Conservation (phyloP, 1,139 yeast species). For the Nadsonia starkeyi-henricii region DNA sequence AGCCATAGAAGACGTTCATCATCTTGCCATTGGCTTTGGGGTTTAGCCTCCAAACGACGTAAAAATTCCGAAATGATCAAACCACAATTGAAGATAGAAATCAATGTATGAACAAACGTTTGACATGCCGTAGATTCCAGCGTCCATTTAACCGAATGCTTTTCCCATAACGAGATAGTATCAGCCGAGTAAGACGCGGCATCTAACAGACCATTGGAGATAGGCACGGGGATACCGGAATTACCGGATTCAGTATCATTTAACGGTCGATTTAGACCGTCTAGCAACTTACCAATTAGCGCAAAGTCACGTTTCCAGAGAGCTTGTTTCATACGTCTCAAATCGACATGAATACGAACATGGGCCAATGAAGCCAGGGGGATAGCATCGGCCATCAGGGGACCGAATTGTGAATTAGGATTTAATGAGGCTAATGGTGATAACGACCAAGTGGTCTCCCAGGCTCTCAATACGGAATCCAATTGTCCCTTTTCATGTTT, state of each 20-base stretch:
- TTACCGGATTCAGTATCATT: slow-evolving; percentile 3
- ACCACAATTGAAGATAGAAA: slow-evolving; percentile 26
- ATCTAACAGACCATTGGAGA: slow-evolving; percentile 18
- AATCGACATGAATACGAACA: slow-evolving; percentile 22
- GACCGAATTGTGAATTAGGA: slow-evolving; percentile 25
- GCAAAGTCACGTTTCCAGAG: slow-evolving; percentile 26
- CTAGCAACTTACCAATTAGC: slow-evolving; percentile 22
- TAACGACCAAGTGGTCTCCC: slow-evolving; percentile 29
- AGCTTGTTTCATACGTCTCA: slow-evolving; percentile 21
- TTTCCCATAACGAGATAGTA: slow-evolving; percentile 27
- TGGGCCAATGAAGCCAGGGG: slow-evolving; percentile 27
- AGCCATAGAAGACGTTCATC: slow-evolving; percentile 18
- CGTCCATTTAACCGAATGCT: slow-evolving; percentile 24
- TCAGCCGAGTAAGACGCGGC: slow-evolving; percentile 28
- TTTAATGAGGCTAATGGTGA: slow-evolving; percentile 26
- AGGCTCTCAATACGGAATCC: slow-evolving; percentile 21
- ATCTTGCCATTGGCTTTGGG: slow-evolving; percentile 14
- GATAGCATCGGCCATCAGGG: slow-evolving; percentile 28
- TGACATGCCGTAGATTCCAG: slow-evolving; percentile 20
- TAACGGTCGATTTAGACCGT: slow-evolving; percentile 8
- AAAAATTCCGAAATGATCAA: slow-evolving; percentile 24
- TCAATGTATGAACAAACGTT: slow-evolving; percentile 25
- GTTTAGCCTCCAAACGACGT: slow-evolving; percentile 17
- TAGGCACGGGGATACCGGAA: slow-evolving; percentile 6
- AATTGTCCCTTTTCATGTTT: slow-evolving; percentile 10